These are phyloP conservation scores for Cyberlindnera nakhonratchasimensis DNA, from an alignment of 805 yeast species.

Conservation along the genomic window DNA sequence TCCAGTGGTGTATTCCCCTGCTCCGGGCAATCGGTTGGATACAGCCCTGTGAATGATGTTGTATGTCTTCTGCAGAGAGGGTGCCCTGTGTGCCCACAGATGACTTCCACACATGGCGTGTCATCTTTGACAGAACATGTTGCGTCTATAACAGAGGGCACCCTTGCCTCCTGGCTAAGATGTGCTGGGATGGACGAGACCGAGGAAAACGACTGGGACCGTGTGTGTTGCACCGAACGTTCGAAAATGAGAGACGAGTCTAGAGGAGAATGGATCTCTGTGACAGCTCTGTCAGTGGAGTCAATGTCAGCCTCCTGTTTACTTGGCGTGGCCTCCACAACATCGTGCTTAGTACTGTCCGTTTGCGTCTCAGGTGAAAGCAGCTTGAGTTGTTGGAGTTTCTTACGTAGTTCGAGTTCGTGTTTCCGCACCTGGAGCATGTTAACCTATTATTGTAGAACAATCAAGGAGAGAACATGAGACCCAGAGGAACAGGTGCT, in stretches of 20 bases:
- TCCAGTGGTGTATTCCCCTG: neutral
- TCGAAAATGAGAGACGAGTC: conserved; percentile 14
- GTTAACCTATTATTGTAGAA: neutral
- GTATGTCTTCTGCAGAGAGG: conserved; percentile 13
- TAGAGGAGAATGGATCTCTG: conserved; percentile 4
- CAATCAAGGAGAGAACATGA: too few species aligned
- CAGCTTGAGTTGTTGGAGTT: conserved; percentile 5
- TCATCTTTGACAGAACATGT: conserved; percentile 6
- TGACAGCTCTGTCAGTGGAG: neutral
- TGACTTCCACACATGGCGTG: conserved; percentile 7
- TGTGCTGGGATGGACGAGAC: conserved; percentile 15
- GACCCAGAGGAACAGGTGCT: too few species aligned
- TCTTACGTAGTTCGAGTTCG: conserved; percentile 7
- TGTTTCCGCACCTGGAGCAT: conserved; percentile 4
- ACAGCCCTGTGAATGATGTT: conserved; percentile 2
- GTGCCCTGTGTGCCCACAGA: conserved; percentile 17
- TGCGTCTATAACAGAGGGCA: conserved; percentile 19
- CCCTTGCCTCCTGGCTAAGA: conserved; percentile 13
- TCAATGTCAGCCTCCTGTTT: conserved; percentile 1
- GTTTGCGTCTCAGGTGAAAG: neutral
- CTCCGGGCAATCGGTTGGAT: neutral
- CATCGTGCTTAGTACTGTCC: neutral
- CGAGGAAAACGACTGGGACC: conserved; percentile 16
- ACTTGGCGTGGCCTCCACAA: neutral
- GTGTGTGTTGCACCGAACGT: conserved; percentile 13